Percentiles rank a stretch among this genome's conserved stretches.
phyloP scores from a whole-genome alignment of 2,329 filamentous ascomycete species.

The Penicillium fuscoglaucum region DNA sequence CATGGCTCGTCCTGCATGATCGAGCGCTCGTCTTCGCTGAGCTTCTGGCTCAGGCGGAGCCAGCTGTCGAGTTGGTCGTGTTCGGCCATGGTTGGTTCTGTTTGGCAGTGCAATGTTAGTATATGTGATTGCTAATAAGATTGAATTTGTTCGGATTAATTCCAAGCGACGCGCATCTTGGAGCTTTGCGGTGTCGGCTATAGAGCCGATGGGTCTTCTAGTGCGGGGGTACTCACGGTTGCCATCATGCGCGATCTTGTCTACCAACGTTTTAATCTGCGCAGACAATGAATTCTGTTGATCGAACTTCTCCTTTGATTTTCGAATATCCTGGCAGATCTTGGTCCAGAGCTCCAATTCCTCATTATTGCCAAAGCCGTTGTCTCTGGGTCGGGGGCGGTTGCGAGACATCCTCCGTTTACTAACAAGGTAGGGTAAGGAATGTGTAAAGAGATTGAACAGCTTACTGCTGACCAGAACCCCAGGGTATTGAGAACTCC shows the following conservation, averaged over 20 bases:
- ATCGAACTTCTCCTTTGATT: slow-evolving; percentile 47
- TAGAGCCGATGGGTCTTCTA: slow-evolving; percentile 2
- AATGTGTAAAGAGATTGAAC: not conserved
- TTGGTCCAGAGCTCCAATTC: slow-evolving; percentile 49
- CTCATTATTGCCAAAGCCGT: slow-evolving; percentile 46
- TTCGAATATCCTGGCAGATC: slow-evolving; percentile 44
- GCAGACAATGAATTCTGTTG: slow-evolving; percentile 41
- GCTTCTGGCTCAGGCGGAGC: slow-evolving; percentile 49
- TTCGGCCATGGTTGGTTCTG: slow-evolving; percentile 42
- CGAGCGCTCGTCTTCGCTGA: slow-evolving; percentile 51
- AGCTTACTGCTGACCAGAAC: not conserved
- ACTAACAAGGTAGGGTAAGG: not conserved
- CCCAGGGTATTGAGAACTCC: not conserved
- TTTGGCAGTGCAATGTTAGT: slow-evolving; percentile 15
- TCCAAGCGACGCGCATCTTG: not conserved
- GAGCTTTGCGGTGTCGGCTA: slow-evolving; percentile 3
- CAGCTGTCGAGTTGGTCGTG: slow-evolving; percentile 48
- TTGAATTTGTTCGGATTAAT: not conserved
- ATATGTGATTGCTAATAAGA: not conserved
- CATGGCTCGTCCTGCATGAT: slow-evolving; percentile 52
- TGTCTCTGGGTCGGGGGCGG: slow-evolving; percentile 44
- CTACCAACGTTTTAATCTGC: slow-evolving; percentile 45
- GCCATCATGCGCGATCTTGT: slow-evolving; percentile 46
- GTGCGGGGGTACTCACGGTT: slow-evolving; percentile 40
- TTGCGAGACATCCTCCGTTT: slow-evolving; percentile 42